Conservation (phyloP, 345 rosid genomes). For the Durio zibethinus region DNA sequence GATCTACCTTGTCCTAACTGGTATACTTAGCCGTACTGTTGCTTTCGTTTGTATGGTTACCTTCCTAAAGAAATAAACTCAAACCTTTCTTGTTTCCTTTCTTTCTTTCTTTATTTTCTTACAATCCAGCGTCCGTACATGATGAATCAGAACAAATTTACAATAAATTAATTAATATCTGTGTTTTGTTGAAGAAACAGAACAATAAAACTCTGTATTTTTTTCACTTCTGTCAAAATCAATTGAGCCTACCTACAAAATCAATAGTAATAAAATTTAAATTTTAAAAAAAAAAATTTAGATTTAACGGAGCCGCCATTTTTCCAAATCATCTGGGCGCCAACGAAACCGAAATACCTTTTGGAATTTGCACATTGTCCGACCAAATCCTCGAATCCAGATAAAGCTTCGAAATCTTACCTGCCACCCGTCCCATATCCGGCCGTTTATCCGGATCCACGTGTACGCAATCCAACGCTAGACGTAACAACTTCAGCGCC, state of each 20-base stretch:
- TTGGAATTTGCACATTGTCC: slow-evolving; percentile 37
- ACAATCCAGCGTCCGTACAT: too few species aligned
- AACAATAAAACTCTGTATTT: background rate
- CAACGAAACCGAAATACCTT: slow-evolving; percentile 56
- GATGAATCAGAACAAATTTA: too few species aligned
- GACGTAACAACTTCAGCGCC: slow-evolving; percentile 47
- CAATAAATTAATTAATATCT: too few species aligned
- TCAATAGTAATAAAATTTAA: background rate
- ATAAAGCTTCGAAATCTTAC: slow-evolving; percentile 67
- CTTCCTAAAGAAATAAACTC: slow-evolving; percentile 54
- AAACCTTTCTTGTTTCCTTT: background rate
- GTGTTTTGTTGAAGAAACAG: too few species aligned
- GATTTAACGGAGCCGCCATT: background rate
- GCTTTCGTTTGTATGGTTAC: slow-evolving; percentile 68
- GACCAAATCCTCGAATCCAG: slow-evolving; percentile 63
- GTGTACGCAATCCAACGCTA: slow-evolving; percentile 67
- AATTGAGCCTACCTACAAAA: background rate
- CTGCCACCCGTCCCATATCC: slow-evolving; percentile 79
- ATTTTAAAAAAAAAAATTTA: background rate
- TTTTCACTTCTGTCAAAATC: background rate
- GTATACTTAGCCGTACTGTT: slow-evolving; percentile 48
- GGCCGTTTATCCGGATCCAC: slow-evolving; percentile 68
- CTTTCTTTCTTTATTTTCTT: background rate
- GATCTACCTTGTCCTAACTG: slow-evolving; percentile 49
- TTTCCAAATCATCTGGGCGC: slow-evolving; percentile 49